Base-by-base conservation (phyloP, 1,284 basidiomycete genomes). In the Ceratobasidium sp. region DNA sequence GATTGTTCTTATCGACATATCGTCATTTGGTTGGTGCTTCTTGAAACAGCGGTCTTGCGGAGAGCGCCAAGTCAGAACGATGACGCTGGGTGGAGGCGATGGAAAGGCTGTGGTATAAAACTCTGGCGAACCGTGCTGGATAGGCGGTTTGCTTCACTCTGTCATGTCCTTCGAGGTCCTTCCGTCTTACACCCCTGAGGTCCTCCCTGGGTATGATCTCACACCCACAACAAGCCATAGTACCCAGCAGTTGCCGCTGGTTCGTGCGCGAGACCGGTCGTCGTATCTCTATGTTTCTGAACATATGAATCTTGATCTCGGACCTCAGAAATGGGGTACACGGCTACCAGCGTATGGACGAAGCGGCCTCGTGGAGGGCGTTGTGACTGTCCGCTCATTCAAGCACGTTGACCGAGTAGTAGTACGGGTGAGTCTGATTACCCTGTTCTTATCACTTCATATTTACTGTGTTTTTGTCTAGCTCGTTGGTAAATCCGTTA, bases 401-500 rank as follows among this genome's bases (percentile, higher is more conserved):
- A 70, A 58, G 43, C 65, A 70, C 26, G 65, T 70, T n/a, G 65
- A 70, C 52, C 34, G 53, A 30, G 45, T 70, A 30, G 53, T 70
- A 12, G 65, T 70, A 16, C 65, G 55, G 53, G 65, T 70, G 58
- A 21, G 65, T 46, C 23, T 23, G 28, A 12, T 34, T 12, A 30
- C 16, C n/a, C 21, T 21, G 34, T 21, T 65, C 9, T 36, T 52
- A 10, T 9, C 3, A 9, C 16, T 21, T 36, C 16, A 1, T 34
- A 36, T 10, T 52, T 21, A 65, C 28, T 41, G 26, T n/a, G 26
- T 23, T 50, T 21, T 2, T 8, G 28, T 34, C 12, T 41, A 70
- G 65, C 53, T 70, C n/a, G 57, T 70, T 57, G 65, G 65, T 70
- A 70, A 70, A 70, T 26, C 55, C 10, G 39, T 34, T 30, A 58